phyloP scores from a whole-genome alignment of 2,329 filamentous ascomycete species.

The Fusarium odoratissimum region DNA sequence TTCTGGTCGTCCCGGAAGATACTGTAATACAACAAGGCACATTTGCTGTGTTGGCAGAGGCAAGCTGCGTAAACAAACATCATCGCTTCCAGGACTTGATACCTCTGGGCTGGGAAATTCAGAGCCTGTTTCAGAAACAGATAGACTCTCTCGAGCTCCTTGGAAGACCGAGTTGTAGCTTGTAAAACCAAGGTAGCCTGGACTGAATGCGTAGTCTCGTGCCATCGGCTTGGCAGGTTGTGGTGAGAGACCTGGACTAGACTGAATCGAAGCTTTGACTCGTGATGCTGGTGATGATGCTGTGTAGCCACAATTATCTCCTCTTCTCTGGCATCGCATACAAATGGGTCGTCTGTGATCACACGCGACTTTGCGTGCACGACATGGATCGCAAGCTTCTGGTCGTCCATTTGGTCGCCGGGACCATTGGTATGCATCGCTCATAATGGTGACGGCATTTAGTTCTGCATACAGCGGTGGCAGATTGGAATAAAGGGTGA shows the following conservation, averaged over 20 bases:
- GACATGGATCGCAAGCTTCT: constrained; percentile 32
- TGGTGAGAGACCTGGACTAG: constrained; percentile 1
- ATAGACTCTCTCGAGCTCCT: constrained; percentile 55
- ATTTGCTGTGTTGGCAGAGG: constrained; percentile 35
- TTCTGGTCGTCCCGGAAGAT: constrained; percentile 23
- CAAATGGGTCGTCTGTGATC: constrained; percentile 24
- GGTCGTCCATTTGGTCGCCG: constrained; percentile 26
- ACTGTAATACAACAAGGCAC: constrained; percentile 26
- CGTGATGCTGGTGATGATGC: constrained; percentile 1
- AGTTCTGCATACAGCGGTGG: not conserved
- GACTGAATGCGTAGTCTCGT: constrained; percentile 29
- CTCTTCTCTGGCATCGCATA: constrained; percentile 46
- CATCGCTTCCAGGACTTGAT: not conserved
- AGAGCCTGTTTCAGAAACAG: constrained; percentile 41
- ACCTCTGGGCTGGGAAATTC: not conserved
- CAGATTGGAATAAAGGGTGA: not conserved
- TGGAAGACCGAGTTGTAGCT: constrained; percentile 56
- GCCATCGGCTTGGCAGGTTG: constrained; percentile 12
- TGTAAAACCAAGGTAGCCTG: constrained; percentile 59
- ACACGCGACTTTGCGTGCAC: constrained; percentile 31
- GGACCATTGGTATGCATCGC: not conserved
- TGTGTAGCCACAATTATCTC: constrained; percentile 53
- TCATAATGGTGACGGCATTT: constrained; percentile 2
- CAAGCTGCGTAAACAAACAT: constrained; percentile 31
- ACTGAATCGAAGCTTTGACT: constrained; percentile 12